Evolutionary conservation across 371 early-diverging fungal genomes (phyloP).

Genomic region (Mortierella sp.): DNA sequence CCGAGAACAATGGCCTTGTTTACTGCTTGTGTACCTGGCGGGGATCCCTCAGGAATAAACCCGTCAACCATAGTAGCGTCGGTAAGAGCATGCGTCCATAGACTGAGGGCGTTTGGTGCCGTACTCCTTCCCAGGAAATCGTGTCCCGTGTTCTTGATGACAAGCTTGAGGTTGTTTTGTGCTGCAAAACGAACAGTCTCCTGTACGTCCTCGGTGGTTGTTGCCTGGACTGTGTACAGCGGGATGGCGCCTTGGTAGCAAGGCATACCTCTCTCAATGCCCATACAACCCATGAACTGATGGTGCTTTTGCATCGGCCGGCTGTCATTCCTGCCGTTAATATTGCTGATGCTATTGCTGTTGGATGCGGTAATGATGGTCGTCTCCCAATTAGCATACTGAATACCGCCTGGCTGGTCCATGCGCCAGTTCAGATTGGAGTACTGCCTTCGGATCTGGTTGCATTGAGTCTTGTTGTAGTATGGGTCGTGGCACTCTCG

Average conservation of each 20-base stretch:
- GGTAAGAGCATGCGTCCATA: constrained; percentile 60
- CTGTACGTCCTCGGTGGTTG: constrained; percentile 41
- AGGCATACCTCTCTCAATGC: not conserved
- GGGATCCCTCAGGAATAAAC: constrained; percentile 30
- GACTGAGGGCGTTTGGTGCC: constrained; percentile 57
- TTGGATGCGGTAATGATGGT: too few species aligned
- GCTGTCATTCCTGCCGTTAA: too few species aligned
- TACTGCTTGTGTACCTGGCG: not conserved
- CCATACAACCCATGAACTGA: too few species aligned
- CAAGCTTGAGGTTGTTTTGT: constrained; percentile 59
- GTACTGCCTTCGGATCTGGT: constrained; percentile 32
- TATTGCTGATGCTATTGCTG: too few species aligned
- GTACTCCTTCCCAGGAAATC: constrained; percentile 61
- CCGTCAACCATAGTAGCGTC: constrained; percentile 19
- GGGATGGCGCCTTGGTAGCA: constrained; percentile 46
- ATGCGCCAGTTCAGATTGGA: constrained; percentile 20
- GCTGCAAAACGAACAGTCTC: constrained; percentile 59
- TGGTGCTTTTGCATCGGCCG: too few species aligned
- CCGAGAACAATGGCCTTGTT: constrained; percentile 27
- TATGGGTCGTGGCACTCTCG: constrained; percentile 36
- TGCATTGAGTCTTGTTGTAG: constrained; percentile 28
- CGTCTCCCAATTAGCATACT: constrained; percentile 34
- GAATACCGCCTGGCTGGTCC: constrained; percentile 30
- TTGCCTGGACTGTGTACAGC: constrained; percentile 37
- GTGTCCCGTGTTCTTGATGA: constrained; percentile 68